Evolutionary conservation across 345 rosid genomes (phyloP), one percentile per base, ranked within the genome.

Genomic region (Populus euphratica): DNA sequence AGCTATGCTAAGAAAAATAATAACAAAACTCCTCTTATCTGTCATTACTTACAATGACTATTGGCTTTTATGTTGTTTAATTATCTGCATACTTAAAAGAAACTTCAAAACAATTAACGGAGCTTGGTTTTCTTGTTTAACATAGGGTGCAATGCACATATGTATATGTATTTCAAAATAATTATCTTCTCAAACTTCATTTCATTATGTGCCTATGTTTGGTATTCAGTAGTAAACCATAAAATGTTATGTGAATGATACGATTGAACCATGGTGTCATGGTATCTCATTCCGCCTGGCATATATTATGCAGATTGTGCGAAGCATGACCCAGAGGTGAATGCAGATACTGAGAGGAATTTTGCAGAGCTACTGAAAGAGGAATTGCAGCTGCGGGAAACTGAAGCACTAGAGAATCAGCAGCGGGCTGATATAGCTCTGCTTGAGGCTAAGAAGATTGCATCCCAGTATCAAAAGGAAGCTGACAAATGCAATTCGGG

Each of bases 401-500:
- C 90, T 64, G 98, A 87, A 82, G 90, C 94, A 3, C 77, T 88
- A 80, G 97, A 93, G 84, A 91, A 82, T 81, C 98, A 93, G 75
- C 88, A 72, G 77, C 90, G 85, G 17, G 96, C 93, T 8, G 92
- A 91, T 87, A 87, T 83, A 70, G 90, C 91, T 74, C 79, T 96
- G 72, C 90, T 96, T 0, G 99, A 96, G 91, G 99, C 99, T 20
- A 96, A 96, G 93, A 96, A 96, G 86, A 65, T 91, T 75, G 80
- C 94, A 20, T 96, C 99, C 2, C 94, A 91, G 79, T 96, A 92
- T 82, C 99, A 93, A 72, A 93, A 96, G 81, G 99, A 96, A 84
- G 99, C 98, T 23, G 99, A 96, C 86, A 96, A 93, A 78, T 93
- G 98, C 82, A 96, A 90, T 83, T 91, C 98, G 0, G 99, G 98